Evolutionary conservation across 352 stramenopile species (phyloP).

Genomic region (Globisporangium barbulae): DNA sequence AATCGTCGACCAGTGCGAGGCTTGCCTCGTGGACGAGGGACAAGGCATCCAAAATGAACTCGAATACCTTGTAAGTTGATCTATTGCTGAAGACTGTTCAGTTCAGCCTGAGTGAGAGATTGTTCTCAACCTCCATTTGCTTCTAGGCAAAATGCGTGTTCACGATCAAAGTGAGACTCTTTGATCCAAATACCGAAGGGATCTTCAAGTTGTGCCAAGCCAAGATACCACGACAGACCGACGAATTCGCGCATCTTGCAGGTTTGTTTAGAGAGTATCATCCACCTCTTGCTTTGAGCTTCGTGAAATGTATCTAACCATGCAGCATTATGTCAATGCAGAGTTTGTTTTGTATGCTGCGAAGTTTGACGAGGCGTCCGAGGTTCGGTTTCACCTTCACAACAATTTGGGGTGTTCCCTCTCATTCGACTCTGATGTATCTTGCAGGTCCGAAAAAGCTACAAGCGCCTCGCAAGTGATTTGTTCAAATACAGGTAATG

Average conservation of each 20-base stretch:
- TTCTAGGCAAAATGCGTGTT: conserved; percentile 44
- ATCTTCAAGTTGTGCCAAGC: conserved; percentile 54
- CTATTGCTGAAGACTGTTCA: neutral
- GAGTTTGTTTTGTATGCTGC: conserved; percentile 59
- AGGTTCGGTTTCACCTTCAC: conserved; percentile 22
- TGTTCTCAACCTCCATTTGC: conserved; percentile 1
- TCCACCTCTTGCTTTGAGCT: neutral
- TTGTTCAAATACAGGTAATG: conserved; percentile 61
- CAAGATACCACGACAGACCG: conserved; percentile 23
- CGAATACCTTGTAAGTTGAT: conserved; percentile 19
- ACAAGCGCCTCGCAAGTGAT: conserved; percentile 47
- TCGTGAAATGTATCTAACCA: neutral
- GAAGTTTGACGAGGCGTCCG: conserved; percentile 47
- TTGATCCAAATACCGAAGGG: conserved; percentile 48
- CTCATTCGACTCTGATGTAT: neutral
- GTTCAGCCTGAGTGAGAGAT: neutral
- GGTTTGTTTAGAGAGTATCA: conserved; percentile 28
- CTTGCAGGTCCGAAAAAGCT: conserved; percentile 45
- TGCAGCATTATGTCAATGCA: conserved; percentile 11
- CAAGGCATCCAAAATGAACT: conserved; percentile 5
- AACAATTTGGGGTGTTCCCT: neutral
- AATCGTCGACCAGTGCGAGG: conserved; percentile 40
- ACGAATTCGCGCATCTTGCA: conserved; percentile 52
- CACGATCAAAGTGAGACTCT: conserved; percentile 52
- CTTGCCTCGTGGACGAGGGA: conserved; percentile 13